These are phyloP conservation scores for Phytophthora palmivora DNA, from an alignment of 352 stramenopile species.

Conservation along the genomic window DNA sequence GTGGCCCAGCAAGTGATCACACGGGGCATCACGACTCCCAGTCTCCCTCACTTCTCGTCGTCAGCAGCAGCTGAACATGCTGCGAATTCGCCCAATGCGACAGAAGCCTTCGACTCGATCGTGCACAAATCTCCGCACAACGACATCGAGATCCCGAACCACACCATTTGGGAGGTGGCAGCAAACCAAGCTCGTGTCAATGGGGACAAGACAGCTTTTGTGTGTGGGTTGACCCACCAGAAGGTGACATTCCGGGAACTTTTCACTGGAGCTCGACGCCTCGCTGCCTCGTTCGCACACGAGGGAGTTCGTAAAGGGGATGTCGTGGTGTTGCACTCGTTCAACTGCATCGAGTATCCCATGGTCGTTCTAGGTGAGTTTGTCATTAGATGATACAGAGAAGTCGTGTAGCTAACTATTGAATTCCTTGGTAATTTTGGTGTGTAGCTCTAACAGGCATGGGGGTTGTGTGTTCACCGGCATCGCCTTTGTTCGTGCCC, in stretches of 20 bases:
- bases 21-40: constrained; percentile 28
- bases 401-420: constrained; percentile 14
- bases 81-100: constrained; percentile 14
- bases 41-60: constrained; percentile 29
- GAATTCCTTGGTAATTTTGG: background rate
- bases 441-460: constrained; percentile 50
- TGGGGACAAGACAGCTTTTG: constrained; percentile 37
- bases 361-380: constrained; percentile 57
- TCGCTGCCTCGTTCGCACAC: constrained; percentile 37
- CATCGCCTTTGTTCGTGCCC: constrained; percentile 49
- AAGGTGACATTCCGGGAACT: constrained; percentile 42
- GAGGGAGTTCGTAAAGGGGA: constrained; percentile 48
- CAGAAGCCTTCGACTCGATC: constrained; percentile 30
- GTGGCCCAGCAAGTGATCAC: constrained; percentile 17
- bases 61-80: constrained; percentile 22
- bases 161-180: constrained; percentile 55
- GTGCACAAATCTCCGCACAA: constrained; percentile 56
- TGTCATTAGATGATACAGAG: too few species aligned
- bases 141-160: constrained; percentile 40
- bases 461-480: constrained; percentile 53
- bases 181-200: constrained; percentile 42
- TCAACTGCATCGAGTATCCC: constrained; percentile 67
- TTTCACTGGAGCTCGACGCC: constrained; percentile 18
- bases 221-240: constrained; percentile 47
- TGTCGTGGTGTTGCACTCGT: constrained; percentile 61